phyloP scores from a whole-genome alignment of 2,329 filamentous ascomycete genomes.

The Claviceps spartinae region DNA sequence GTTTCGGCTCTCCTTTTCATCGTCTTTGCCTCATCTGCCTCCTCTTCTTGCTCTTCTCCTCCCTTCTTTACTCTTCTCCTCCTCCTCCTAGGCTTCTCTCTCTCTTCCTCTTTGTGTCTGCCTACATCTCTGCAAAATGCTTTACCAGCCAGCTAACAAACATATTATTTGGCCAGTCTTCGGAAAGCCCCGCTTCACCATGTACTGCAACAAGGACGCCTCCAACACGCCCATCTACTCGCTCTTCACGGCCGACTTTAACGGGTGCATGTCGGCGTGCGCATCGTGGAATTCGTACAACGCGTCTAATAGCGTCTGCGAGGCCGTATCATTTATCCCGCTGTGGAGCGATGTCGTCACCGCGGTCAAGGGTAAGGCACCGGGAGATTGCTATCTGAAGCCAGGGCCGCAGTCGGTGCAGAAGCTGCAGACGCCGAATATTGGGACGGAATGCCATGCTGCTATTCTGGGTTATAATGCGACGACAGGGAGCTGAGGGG shows the following conservation, averaged over 20 bases:
- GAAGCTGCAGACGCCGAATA: constrained; percentile 2
- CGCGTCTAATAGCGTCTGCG: constrained; percentile 3
- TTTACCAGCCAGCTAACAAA: neutral
- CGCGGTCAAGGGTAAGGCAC: constrained; percentile 3
- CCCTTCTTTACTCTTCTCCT: neutral
- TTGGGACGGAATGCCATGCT: constrained; percentile 3
- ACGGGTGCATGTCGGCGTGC: constrained; percentile 35
- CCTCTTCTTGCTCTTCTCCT: neutral
- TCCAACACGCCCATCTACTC: constrained; percentile 23
- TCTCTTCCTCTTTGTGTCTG: too few relatives aligned
- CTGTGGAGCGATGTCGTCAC: constrained; percentile 4
- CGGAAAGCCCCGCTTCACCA: constrained; percentile 22
- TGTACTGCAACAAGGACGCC: constrained; percentile 31
- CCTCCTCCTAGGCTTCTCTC: too few relatives aligned
- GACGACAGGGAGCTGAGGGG: neutral
- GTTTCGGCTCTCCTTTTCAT: neutral
- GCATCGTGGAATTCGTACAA: constrained; percentile 19
- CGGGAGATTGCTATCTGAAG: constrained; percentile 5
- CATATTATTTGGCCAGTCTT: constrained; percentile 17
- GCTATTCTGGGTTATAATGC: neutral
- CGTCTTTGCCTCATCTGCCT: neutral
- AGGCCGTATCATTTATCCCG: constrained; percentile 10
- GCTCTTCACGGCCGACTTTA: constrained; percentile 29
- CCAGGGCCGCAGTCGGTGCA: neutral
- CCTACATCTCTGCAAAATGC: too few relatives aligned